phyloP scores from a whole-genome alignment of 768 basidiomycete species.

The Peribolospora kevripleyi region DNA sequence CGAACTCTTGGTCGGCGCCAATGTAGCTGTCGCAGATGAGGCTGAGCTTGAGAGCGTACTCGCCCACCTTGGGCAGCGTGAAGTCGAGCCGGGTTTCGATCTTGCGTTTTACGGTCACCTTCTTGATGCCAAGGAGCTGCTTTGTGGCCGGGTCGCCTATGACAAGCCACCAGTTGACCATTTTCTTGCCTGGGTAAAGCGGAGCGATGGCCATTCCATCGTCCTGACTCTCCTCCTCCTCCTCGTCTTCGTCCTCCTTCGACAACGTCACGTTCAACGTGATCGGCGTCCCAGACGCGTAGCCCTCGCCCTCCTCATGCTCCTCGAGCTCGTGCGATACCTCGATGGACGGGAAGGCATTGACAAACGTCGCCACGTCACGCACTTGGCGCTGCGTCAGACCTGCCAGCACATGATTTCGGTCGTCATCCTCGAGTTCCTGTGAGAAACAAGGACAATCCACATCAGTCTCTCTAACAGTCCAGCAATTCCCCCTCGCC shows the following conservation, averaged over 20 bases:
- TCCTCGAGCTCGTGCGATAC: conserved; percentile 57
- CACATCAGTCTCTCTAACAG: no score
- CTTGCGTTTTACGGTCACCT: conserved; percentile 44
- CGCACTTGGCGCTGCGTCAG: conserved; percentile 68
- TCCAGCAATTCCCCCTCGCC: no score
- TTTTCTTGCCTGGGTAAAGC: conserved; percentile 69
- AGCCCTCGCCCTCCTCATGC: conserved; percentile 34
- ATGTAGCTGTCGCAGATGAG: conserved; percentile 82
- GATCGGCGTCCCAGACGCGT: conserved; percentile 67
- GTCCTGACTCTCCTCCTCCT: conserved; percentile 39
- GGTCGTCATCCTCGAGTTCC: conserved; percentile 81
- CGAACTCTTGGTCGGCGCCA: conserved; percentile 78
- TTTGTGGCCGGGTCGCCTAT: conserved; percentile 41
- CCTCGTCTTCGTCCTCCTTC: conserved; percentile 55
- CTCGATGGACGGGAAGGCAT: conserved; percentile 80
- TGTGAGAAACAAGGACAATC: no score
- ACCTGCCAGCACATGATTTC: conserved; percentile 49
- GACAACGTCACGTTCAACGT: conserved; percentile 36
- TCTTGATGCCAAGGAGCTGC: conserved; percentile 64
- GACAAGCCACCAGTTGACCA: conserved; percentile 94
- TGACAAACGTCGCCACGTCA: conserved; percentile 84
- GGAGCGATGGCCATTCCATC: conserved; percentile 79
- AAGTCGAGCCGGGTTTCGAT: conserved; percentile 76
- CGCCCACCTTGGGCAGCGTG: conserved; percentile 49
- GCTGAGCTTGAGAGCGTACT: conserved; percentile 55